Evolutionary conservation across 176 grass and related monocot species (phyloP), one percentile per base, ranked within the genome.

Genomic region (Triticum urartu): DNA sequence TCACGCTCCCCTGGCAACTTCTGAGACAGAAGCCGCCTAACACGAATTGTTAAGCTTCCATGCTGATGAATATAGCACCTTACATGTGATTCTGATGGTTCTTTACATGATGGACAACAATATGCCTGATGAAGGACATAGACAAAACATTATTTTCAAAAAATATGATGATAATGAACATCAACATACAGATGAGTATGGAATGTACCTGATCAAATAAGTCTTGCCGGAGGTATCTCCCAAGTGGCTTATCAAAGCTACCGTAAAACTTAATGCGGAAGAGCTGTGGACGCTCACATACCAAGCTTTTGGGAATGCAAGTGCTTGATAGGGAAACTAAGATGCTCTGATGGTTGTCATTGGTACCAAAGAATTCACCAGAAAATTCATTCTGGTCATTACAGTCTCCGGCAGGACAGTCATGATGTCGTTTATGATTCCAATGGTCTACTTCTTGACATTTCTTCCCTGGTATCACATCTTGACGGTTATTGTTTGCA

Each of bases 241-340:
- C 97, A 58, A 98, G 92, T 85, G 97, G 94, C 71, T 98, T 98
- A 86, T 98, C 97, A 83, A 92, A 98, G 86, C 91, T 94, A 42
- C 97, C 90, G 63, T 98, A 98, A 84, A 98, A 98, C 72, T 92
- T 98, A 62, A 98, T 98, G 24, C 97, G 93, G 80, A 92, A 91
- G 32, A 98, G 88, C 54, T 89, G 92, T 32, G 94, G 93, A 47
- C 79, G 85, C 45, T 91, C 65, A 9, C 97, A 98, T 61, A 92
- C 82, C 66, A 82, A 64, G 48, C 84, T 81, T 92, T 91, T 98
- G 64, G 78, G 86, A 9, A 90, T 79, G 86, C 92, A 95, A 82
- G 92, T 95, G 73, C 72, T 98, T 67, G 97, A 98, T 54, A 92
- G 42, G 8, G 97, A 98, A 90, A 98, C 94, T 83, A 98, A 85